Percentiles rank a stretch among this genome's conserved stretches.
Conservation (phyloP, 306 rosid genomes). For the Quercus dentata region DNA sequence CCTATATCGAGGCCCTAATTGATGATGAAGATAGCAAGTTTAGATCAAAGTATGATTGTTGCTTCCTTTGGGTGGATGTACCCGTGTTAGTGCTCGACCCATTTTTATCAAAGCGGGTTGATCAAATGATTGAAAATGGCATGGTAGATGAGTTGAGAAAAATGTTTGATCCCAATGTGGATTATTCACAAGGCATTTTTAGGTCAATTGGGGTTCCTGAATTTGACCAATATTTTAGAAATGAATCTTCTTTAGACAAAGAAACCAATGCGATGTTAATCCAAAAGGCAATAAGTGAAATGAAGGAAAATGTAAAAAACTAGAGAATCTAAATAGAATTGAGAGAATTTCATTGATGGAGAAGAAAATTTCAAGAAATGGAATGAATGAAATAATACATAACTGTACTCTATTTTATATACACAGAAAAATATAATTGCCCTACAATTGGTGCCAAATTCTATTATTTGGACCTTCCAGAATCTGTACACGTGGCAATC, state of each 20-base stretch:
- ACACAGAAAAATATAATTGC: too few relatives aligned
- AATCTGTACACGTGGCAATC: too few relatives aligned
- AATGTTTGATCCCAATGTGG: conserved; percentile 41
- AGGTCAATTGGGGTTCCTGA: conserved; percentile 86
- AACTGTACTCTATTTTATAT: too few relatives aligned
- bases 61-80: conserved; percentile 24
- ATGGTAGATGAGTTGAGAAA: conserved; percentile 55
- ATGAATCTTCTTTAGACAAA: conserved; percentile 25
- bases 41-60: conserved; percentile 53
- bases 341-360: too few relatives aligned
- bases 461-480: too few relatives aligned
- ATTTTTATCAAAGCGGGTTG: conserved; percentile 52
- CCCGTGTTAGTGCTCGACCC: conserved; percentile 39
- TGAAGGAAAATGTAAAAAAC: conserved; percentile 38
- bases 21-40: conserved; percentile 50
- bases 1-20: conserved; percentile 62
- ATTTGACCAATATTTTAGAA: conserved; percentile 57
- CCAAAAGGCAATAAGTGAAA: conserved; percentile 37
- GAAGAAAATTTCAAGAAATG: too few relatives aligned
- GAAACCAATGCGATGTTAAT: conserved; percentile 15
- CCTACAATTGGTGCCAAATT: too few relatives aligned
- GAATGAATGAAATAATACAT: too few relatives aligned
- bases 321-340: too few relatives aligned
- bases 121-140: conserved; percentile 58
- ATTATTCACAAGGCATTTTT: conserved; percentile 56